Conservation (phyloP, 2,329 filamentous ascomycete species). For the Diaporthe vexans region DNA sequence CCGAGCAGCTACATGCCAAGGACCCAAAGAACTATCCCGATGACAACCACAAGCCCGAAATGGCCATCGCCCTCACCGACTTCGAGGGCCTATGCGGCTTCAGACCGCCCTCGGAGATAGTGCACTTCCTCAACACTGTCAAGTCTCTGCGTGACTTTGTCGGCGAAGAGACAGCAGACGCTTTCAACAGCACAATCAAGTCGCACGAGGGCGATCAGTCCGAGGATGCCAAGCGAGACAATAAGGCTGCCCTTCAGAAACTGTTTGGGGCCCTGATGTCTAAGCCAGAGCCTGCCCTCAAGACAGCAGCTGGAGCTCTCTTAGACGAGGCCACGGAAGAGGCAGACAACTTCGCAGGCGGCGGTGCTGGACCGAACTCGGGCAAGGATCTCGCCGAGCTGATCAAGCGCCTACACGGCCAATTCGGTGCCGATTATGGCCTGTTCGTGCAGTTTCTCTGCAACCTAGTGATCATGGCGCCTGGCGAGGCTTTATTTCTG, state of each 20-base stretch:
- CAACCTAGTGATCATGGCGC: constrained; percentile 89
- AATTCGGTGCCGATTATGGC: constrained; percentile 92
- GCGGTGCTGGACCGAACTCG: constrained; percentile 75
- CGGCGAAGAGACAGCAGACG: constrained; percentile 72
- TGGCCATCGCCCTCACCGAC: constrained; percentile 97
- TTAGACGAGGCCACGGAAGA: constrained; percentile 78
- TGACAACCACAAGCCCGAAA: constrained; percentile 99
- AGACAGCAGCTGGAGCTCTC: constrained; percentile 75
- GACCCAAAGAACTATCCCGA: constrained; percentile 96
- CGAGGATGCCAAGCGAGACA: constrained; percentile 60
- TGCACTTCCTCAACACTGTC: constrained; percentile 79
- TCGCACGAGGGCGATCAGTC: constrained; percentile 56
- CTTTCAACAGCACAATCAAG: constrained; percentile 67
- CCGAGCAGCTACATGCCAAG: constrained; percentile 86
- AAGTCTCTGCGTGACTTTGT: constrained; percentile 74
- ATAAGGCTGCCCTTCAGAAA: constrained; percentile 83
- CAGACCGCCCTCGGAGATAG: constrained; percentile 87
- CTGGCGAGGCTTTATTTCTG: constrained; percentile 95
- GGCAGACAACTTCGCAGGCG: constrained; percentile 80
- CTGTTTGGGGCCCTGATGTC: constrained; percentile 87
- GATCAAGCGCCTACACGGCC: constrained; percentile 80
- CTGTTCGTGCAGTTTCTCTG: constrained; percentile 97
- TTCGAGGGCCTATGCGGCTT: constrained; percentile 98
- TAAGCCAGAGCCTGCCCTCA: constrained; percentile 75
- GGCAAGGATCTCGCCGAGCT: constrained; percentile 82